Conservation (phyloP, 345 rosid species). For the Brassica juncea region DNA sequence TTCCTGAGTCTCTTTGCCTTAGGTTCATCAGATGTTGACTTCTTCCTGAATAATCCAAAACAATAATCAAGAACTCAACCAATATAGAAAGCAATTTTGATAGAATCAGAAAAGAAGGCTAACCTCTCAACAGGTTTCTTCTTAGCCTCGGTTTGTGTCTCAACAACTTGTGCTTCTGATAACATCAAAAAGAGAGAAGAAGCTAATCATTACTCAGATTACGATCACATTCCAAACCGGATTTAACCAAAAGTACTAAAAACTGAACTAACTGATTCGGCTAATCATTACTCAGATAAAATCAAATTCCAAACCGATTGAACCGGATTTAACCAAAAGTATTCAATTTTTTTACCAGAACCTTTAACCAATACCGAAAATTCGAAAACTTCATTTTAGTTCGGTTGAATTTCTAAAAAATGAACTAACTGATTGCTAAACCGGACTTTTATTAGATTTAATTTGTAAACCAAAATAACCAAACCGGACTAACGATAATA, state of each 20-base stretch:
- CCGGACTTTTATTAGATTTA: neutral
- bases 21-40: conserved; percentile 57
- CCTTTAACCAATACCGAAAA: neutral
- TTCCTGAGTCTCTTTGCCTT: conserved; percentile 64
- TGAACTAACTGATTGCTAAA: neutral
- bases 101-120: too few relatives aligned
- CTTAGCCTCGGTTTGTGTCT: conserved; percentile 58
- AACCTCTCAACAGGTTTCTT: conserved; percentile 68
- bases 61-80: neutral
- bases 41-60: conserved; percentile 49
- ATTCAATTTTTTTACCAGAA: neutral
- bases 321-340: neutral
- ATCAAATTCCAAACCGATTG: too few relatives aligned
- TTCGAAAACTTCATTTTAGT: neutral
- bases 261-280: too few relatives aligned
- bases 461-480: neutral
- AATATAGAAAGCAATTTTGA: too few relatives aligned
- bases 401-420: neutral
- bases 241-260: neutral
- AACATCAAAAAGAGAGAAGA: neutral
- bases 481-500: neutral
- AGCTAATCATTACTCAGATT: neutral
- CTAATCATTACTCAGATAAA: too few relatives aligned
- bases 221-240: neutral
- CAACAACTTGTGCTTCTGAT: conserved; percentile 77